A percentile compares a stretch with the other conserved stretches of the same genome.
Conservation (phyloP, 495 filamentous ascomycete genomes). For the Oleoguttula mirabilis region DNA sequence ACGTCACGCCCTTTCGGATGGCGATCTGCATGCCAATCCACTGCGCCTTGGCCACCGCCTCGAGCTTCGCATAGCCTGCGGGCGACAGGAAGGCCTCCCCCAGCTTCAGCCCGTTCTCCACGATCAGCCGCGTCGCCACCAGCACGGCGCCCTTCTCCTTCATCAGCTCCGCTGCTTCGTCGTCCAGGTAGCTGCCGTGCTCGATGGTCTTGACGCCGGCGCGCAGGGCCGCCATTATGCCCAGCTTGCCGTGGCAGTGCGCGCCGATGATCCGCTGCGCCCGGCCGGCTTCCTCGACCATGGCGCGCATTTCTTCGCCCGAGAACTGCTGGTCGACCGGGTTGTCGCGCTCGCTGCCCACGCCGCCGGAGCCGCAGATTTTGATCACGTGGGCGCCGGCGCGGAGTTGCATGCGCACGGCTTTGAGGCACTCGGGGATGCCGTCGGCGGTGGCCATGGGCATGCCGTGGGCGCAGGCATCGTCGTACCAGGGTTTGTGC, state of each 20-base stretch:
- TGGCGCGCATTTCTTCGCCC: slow-evolving; percentile 16
- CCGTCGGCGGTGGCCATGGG: slow-evolving; percentile 13
- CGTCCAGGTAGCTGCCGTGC: slow-evolving; percentile 16
- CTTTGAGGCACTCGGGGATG: slow-evolving; percentile 18
- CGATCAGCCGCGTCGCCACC: slow-evolving; percentile 12
- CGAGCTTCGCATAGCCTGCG: slow-evolving; percentile 4
- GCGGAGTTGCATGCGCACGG: slow-evolving; percentile 19
- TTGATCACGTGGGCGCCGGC: slow-evolving; percentile 21
- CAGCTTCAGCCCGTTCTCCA: slow-evolving; percentile 5
- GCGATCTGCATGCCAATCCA: slow-evolving; percentile 12
- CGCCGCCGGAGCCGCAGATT: slow-evolving; percentile 17
- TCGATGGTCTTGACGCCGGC: slow-evolving; percentile 21
- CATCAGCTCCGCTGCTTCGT: slow-evolving; percentile 18
- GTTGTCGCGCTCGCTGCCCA: slow-evolving; percentile 11
- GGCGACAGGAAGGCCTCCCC: slow-evolving; percentile 10
- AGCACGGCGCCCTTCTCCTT: slow-evolving; percentile 19
- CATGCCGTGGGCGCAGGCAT: slow-evolving; percentile 8
- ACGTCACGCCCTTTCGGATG: slow-evolving; percentile 14
- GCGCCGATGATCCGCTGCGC: slow-evolving; percentile 14
- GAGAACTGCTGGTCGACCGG: slow-evolving; percentile 14
- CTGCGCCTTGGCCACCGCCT: slow-evolving; percentile 6
- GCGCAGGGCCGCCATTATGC: slow-evolving; percentile 12
- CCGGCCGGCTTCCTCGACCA: slow-evolving; percentile 19
- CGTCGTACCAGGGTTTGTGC: slow-evolving; percentile 9
- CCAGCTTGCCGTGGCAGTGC: slow-evolving; percentile 18